Evolutionary conservation across 1,139 yeast species (phyloP), one percentile per base, ranked within the genome.

Genomic region (Fermentozyma sake): DNA sequence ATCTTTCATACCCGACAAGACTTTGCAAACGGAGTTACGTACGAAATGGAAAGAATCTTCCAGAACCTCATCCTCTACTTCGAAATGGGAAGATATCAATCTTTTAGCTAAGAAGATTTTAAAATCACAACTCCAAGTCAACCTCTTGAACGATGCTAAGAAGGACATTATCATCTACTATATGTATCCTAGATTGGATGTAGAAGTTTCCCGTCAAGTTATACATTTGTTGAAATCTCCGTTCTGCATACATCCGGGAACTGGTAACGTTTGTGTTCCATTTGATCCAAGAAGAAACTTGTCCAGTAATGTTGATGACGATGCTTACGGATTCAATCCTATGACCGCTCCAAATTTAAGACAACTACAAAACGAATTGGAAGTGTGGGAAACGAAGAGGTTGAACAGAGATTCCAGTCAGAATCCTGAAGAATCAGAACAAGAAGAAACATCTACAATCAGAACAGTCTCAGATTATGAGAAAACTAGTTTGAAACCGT

Each of bases 191-290:
- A 72, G 96, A 43, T 65, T 91, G 39, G 99, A 91, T 72, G 77
- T 83, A 30, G 95, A 89, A 53, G 99, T 91, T 22, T 83, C 98
- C 7, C 73, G 81, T 42, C 95, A 84, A 52, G 67, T 89, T 43
- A 85, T 79, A 55, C 99, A 91, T 62, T 79, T 91, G 60, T 72
- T 91, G 46, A 91, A 91, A 51, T 83, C 97, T 1, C 99, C 99
- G n/a, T 91, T 93, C 54, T 91, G 97, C 63, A 79, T 91, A 26
- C 99, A 91, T 52, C 99, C 99, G 1, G 79, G 87, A 5, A 93
- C 99, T 0, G 97, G 96, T n/a, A 83, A 87, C 44, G 84, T 91
- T 4, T 91, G 98, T 74, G 96, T 93, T 6, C 96, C 98, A 0
- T 87, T 91, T 44, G 84, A 80, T 46, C 76, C 84, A 2, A 13